Evolutionary conservation across 2,329 filamentous ascomycete species (phyloP).

Genomic region (Kalaharituber pfeilii): DNA sequence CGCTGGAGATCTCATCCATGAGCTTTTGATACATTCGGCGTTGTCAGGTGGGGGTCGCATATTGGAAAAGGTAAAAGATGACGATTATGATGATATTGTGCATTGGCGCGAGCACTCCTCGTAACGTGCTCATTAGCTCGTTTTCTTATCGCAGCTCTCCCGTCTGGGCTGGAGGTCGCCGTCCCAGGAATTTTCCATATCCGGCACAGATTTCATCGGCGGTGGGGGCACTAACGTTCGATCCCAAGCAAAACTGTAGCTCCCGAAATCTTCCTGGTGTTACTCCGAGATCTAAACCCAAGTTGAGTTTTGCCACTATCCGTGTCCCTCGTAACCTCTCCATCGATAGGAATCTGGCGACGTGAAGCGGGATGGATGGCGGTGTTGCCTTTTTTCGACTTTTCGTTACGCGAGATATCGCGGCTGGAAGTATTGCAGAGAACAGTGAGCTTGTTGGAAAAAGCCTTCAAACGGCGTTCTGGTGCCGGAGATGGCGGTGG

Average conservation of each 20-base stretch:
- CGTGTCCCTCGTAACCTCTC: neutral
- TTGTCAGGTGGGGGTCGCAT: neutral
- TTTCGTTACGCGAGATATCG: neutral
- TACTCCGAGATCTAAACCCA: neutral
- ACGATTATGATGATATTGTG: neutral
- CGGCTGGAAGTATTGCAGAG: neutral
- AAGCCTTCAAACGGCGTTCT: neutral
- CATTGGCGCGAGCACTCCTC: neutral
- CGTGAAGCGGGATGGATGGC: neutral
- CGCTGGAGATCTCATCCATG: neutral
- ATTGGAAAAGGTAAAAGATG: too few relatives aligned
- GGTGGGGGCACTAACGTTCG: neutral
- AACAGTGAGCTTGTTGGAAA: neutral
- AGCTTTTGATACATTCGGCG: neutral
- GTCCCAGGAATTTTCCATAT: neutral
- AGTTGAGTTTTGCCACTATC: neutral
- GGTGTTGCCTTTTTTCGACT: neutral
- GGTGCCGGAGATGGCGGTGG: neutral
- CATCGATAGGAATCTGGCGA: neutral
- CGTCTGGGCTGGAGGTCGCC: neutral
- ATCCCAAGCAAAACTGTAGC: neutral
- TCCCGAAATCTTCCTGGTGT: neutral
- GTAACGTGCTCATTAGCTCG: neutral
- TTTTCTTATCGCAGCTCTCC: neutral
- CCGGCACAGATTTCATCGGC: neutral